These are phyloP conservation scores for Fistulinella staudtii DNA, from an alignment of 1,284 basidiomycete species.

Conservation along the genomic window DNA sequence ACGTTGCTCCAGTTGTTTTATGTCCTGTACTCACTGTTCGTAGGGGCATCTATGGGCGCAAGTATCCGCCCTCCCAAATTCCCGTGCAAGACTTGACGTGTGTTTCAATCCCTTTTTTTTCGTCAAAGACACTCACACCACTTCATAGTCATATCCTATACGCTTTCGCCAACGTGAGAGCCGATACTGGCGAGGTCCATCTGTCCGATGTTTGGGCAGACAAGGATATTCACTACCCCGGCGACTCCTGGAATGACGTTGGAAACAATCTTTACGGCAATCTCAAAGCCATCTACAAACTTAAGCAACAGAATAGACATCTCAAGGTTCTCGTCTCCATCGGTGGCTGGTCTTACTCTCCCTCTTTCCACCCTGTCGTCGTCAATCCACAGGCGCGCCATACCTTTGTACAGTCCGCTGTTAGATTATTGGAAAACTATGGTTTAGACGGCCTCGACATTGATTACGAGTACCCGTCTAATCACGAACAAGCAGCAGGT, in stretches of 20 bases:
- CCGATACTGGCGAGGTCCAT: conserved; percentile 80
- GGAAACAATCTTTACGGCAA: conserved; percentile 91
- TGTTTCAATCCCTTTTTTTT: conserved; percentile 29
- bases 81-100: conserved; percentile 83
- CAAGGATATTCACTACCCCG: conserved; percentile 81
- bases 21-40: conserved; percentile 9
- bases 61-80: conserved; percentile 79
- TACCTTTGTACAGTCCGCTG: conserved; percentile 75
- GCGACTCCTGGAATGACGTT: conserved; percentile 86
- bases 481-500: conserved; percentile 65
- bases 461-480: conserved; percentile 83
- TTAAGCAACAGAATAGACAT: conserved; percentile 85
- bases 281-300: conserved; percentile 85
- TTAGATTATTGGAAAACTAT: conserved; percentile 80
- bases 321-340: conserved; percentile 85
- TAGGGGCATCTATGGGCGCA: conserved; percentile 94
- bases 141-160: conserved; percentile 75
- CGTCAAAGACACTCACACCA: conserved; percentile 9
- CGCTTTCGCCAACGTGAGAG: conserved; percentile 85
- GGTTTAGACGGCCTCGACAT: conserved; percentile 73
- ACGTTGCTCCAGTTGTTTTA: conserved; percentile 10
- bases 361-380: conserved; percentile 74
- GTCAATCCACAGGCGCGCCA: conserved; percentile 57
- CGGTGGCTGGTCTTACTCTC: conserved; percentile 89
- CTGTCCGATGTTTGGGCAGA: conserved; percentile 93